Base-by-base conservation (phyloP, 495 filamentous ascomycete genomes). In the Tuber umbilicatum region DNA sequence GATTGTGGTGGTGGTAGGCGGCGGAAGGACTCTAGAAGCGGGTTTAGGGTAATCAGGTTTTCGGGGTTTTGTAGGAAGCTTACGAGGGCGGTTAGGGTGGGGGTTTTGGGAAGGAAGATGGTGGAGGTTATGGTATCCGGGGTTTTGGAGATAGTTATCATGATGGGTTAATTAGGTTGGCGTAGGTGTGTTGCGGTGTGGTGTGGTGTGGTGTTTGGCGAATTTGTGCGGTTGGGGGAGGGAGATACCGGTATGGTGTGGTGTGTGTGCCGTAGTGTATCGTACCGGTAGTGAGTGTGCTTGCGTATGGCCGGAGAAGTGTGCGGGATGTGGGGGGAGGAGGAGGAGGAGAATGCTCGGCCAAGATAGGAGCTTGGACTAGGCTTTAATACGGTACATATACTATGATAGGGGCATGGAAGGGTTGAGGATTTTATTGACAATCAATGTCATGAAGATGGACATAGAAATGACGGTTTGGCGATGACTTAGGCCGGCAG, bases 1-100 rank as follows among this genome's bases (percentile, higher is more conserved):
- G 45, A 7, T 50, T 50, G 47, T 14, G 47, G 23, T 27, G 27
- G 27, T 9, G 64, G 50, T 17, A 27, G 16, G 9, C 14, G 55
- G 35, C 39, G 60, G 27, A 60, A 68, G 1, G 14, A 23, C 23
- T 45, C 39, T 14, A 23, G 0, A 23, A 42, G 9, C 2, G 64
- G 73, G 43, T 78, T 75, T 12, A 70, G 70, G 7, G 38, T 27
- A 45, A 78, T 40, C 1, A 76, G 27, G 35, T 69, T 72, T 19
- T 70, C 27, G 55, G 73, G 60, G 70, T 50, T 37, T n/a, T 77
- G 64, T n/a, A 76, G 45, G 60, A 39, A 72, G 5, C 35, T 35
- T 64, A 64, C 10, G 5, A 42, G 7, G 42, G 68, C 19, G 23
- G 72, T 12, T 19, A 37, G 45, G n/a, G 38, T 23, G 19, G 69